Conservation (phyloP, 2,329 filamentous ascomycete species). For the Alternaria angustiovoidea region DNA sequence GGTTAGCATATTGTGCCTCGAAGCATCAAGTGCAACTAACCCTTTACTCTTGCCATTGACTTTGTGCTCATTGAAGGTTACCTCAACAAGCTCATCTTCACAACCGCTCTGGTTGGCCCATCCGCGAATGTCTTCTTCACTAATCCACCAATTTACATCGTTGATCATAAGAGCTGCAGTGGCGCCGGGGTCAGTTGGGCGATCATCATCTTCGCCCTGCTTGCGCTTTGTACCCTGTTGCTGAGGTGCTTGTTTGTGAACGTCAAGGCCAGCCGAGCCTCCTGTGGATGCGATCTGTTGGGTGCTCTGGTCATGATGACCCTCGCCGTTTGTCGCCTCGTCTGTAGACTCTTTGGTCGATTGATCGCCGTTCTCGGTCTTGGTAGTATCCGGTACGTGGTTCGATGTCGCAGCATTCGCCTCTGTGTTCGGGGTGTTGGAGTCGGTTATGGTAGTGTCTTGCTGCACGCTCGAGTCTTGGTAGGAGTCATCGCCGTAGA, state of each 20-base stretch:
- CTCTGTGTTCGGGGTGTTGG: slow-evolving; percentile 44
- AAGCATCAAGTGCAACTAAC: slow-evolving; percentile 60
- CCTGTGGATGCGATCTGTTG: slow-evolving; percentile 56
- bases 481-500: slow-evolving; percentile 68
- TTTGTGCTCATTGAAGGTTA: slow-evolving; percentile 98
- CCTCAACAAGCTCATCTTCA: slow-evolving; percentile 86
- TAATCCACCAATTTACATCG: slow-evolving; percentile 93
- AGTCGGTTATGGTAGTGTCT: slow-evolving; percentile 37
- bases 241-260: slow-evolving; percentile 55
- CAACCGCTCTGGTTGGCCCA: slow-evolving; percentile 82
- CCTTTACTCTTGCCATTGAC: slow-evolving; percentile 99
- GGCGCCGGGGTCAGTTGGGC: slow-evolving; percentile 66
- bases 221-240: slow-evolving; percentile 70
- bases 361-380: slow-evolving; percentile 20
- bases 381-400: slow-evolving; percentile 18
- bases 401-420: slow-evolving; percentile 28
- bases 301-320: slow-evolving; percentile 41
- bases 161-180: slow-evolving; percentile 81
- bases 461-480: slow-evolving; percentile 36
- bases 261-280: slow-evolving; percentile 47
- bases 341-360: slow-evolving; percentile 31
- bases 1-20: slow-evolving; percentile 16
- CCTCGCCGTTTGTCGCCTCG: slow-evolving; percentile 31
- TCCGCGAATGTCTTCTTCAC: slow-evolving; percentile 88
- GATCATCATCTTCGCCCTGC: slow-evolving; percentile 61